phyloP scores from a whole-genome alignment of 1,139 yeast genomes.

The Candida tetrigidarum region DNA sequence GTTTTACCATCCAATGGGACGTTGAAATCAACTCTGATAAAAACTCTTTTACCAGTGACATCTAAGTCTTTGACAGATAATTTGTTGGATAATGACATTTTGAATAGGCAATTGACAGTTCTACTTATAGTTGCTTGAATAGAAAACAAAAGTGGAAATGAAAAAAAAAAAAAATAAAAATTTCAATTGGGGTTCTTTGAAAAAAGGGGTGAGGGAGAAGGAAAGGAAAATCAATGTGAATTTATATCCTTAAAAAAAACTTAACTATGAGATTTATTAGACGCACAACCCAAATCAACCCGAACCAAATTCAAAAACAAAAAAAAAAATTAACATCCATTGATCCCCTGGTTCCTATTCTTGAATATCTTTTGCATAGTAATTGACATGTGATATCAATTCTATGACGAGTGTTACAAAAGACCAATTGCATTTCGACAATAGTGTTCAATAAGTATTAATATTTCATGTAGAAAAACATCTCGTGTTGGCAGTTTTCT shows the following conservation, averaged over 20 bases:
- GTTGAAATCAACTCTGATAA: slow-evolving; percentile 97
- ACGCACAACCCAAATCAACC: slow-evolving; percentile 1
- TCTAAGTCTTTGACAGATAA: slow-evolving; percentile 89
- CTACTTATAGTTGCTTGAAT: slow-evolving; percentile 3
- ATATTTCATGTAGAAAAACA: too few species aligned
- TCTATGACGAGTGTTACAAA: not conserved
- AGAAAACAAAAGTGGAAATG: slow-evolving; percentile 4
- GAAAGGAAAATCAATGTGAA: not conserved
- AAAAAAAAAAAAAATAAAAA: slow-evolving; percentile 4
- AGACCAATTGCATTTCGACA: not conserved
- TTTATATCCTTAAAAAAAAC: not conserved
- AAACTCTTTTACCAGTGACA: slow-evolving; percentile 87
- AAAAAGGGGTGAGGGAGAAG: not conserved
- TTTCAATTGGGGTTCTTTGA: not conserved
- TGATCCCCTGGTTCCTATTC: too few species aligned
- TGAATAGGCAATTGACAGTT: slow-evolving; percentile 15
- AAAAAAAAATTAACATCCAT: not conserved
- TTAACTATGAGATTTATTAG: slow-evolving; percentile 1
- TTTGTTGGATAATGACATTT: slow-evolving; percentile 90
- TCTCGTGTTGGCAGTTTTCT: slow-evolving; percentile 1
- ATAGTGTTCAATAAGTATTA: too few species aligned
- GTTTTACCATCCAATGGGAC: slow-evolving; percentile 95
- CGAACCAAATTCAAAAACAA: not conserved
- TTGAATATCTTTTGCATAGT: too few species aligned
- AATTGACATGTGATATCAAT: slow-evolving; percentile 2